Conservation (phyloP, 306 rosid genomes). For the Dalbergia cultrata region DNA sequence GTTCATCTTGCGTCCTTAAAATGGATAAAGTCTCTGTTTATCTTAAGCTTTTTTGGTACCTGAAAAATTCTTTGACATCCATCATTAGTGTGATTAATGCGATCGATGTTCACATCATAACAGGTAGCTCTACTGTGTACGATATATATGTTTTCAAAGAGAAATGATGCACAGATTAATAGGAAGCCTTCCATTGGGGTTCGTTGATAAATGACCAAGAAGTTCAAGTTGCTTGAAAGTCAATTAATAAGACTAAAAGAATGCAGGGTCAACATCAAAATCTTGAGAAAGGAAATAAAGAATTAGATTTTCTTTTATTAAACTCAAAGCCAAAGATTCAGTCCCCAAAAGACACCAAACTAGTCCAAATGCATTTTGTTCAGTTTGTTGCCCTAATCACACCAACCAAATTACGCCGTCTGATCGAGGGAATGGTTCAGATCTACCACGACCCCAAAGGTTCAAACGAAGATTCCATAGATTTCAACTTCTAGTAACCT, state of each 20-base stretch:
- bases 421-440: background rate
- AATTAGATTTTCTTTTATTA: background rate
- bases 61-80: background rate
- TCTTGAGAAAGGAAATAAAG: background rate
- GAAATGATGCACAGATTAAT: no score
- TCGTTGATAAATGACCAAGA: background rate
- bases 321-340: background rate
- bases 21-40: no score
- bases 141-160: no score
- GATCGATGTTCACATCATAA: background rate
- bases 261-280: background rate
- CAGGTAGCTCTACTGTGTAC: background rate
- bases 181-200: background rate
- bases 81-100: background rate
- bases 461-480: background rate
- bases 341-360: constrained; percentile 2
- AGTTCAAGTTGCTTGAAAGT: background rate
- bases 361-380: constrained; percentile 19
- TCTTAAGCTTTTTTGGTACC: no score
- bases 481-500: background rate
- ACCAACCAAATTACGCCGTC: background rate
- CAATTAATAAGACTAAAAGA: background rate
- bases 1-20: no score
- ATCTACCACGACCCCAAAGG: background rate
- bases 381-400: background rate